phyloP scores from a whole-genome alignment of 495 filamentous ascomycete genomes.

The Aspergillus ellipticus region DNA sequence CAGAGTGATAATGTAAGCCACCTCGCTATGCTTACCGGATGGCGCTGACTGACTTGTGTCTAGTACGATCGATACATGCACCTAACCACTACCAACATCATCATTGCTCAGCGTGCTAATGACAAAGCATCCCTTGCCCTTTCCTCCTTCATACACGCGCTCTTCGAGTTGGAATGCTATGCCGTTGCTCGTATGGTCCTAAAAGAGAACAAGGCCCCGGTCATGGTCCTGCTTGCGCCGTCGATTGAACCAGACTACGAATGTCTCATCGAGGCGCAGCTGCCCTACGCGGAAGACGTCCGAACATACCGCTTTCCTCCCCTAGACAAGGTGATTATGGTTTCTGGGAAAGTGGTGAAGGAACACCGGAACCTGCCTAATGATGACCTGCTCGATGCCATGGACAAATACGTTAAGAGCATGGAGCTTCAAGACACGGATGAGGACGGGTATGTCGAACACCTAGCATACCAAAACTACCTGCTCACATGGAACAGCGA shows the following conservation, averaged over 20 bases:
- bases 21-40: not conserved
- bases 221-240: slow-evolving; percentile 78
- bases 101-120: slow-evolving; percentile 69
- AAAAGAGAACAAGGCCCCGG: slow-evolving; percentile 73
- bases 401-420: slow-evolving; percentile 86
- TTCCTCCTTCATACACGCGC: slow-evolving; percentile 84
- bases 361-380: slow-evolving; percentile 85
- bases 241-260: slow-evolving; percentile 80
- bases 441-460: slow-evolving; percentile 62
- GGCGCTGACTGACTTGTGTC: slow-evolving; percentile 12
- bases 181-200: slow-evolving; percentile 81
- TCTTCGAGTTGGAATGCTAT: slow-evolving; percentile 82
- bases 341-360: slow-evolving; percentile 78
- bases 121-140: slow-evolving; percentile 74
- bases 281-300: slow-evolving; percentile 94
- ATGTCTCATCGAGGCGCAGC: slow-evolving; percentile 82
- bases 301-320: slow-evolving; percentile 87
- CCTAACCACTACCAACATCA: slow-evolving; percentile 72
- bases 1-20: slow-evolving; percentile 61
- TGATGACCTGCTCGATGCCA: slow-evolving; percentile 67
- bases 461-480: not conserved
- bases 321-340: slow-evolving; percentile 79
- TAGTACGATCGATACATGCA: slow-evolving; percentile 83
- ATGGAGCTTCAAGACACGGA: slow-evolving; percentile 78
- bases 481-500: slow-evolving; percentile 42